Evolutionary conservation across 1,284 basidiomycete genomes (phyloP), one percentile per base, ranked within the genome.

Genomic region (Ustilago bromivora): DNA sequence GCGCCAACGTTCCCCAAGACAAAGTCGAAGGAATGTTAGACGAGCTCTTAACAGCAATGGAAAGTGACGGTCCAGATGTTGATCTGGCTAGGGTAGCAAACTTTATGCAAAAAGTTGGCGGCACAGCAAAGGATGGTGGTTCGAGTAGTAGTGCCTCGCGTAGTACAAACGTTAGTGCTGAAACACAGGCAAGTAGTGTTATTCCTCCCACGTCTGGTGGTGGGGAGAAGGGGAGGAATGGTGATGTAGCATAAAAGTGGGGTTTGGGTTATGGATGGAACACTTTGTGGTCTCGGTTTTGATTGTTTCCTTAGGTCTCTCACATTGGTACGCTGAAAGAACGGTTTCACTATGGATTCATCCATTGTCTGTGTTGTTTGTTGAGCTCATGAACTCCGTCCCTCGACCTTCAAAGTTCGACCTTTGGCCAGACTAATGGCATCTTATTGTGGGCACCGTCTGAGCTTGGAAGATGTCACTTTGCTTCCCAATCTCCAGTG

Each of bases 11-110:
- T 58, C 90, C 93, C 2, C 89, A 94, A 55, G 93, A 96, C 80
- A 92, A 92, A 85, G 93, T 98, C 53, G 95, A 97, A 87, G 91
- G 91, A 92, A 93, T 94, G 91, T 89, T 96, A 57, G 94, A 95
- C 83, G 92, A 94, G 78, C 89, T 97, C 53, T 90, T 95, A 31
- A 89, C 94, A 65, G 94, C 95, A 31, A 92, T 96, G 61, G 94
- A 96, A 87, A 94, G 92, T 82, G 94, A 96, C 85, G 89, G 93
- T 1, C 68, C 71, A 2, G 92, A 93, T 76, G 91, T 95, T 28
- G 94, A 96, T 86, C 90, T 96, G 62, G 91, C 91, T 47, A 90
- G 94, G 60, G 92, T 96, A 52, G 93, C 94, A 54, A 93, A 92
- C 7, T 95, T 96, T 85, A 93, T 96, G 92, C 92, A 87, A 61